A percentile compares a stretch with the other conserved stretches of the same genome.
Evolutionary conservation across 148 eudicot genomes (phyloP).

Genomic region (Amaranthus cruentus): DNA sequence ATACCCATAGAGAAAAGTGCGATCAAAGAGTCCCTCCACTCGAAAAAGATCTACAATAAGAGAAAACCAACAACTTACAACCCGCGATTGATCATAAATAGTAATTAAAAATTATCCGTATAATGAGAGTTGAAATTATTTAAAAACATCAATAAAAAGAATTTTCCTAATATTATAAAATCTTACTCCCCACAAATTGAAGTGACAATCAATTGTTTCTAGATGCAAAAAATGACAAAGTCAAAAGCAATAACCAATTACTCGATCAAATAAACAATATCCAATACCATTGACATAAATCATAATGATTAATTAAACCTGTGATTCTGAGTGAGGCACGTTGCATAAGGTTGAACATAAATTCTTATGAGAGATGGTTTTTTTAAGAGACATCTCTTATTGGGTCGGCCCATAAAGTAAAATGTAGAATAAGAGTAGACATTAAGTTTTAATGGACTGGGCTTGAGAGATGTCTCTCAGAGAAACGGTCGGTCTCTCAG

Average conservation of each 20-base stretch:
- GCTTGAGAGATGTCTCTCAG: too few relatives aligned
- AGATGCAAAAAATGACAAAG: conserved; percentile 19
- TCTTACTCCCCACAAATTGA: background rate
- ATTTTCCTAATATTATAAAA: background rate
- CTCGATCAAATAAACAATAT: background rate
- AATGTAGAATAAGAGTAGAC: too few relatives aligned
- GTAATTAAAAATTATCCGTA: too few relatives aligned
- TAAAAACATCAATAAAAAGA: background rate
- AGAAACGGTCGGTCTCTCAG: too few relatives aligned
- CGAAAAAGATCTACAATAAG: too few relatives aligned
- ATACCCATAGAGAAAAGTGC: too few relatives aligned
- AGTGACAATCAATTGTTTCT: conserved; percentile 1
- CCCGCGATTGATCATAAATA: too few relatives aligned
- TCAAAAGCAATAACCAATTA: conserved; percentile 21
- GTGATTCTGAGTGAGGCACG: conserved; percentile 21
- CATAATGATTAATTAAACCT: conserved; percentile 10
- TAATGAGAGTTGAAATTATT: background rate
- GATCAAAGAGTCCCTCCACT: too few relatives aligned
- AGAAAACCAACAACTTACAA: too few relatives aligned
- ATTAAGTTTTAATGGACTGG: too few relatives aligned
- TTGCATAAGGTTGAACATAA: background rate
- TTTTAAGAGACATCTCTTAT: too few relatives aligned
- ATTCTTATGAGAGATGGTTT: background rate
- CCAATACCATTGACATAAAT: background rate
- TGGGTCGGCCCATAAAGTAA: too few relatives aligned